A percentile compares a stretch with the other conserved stretches of the same genome.
phyloP scores from a whole-genome alignment of 2,329 filamentous ascomycete species.

The Penicillium corylophilum region DNA sequence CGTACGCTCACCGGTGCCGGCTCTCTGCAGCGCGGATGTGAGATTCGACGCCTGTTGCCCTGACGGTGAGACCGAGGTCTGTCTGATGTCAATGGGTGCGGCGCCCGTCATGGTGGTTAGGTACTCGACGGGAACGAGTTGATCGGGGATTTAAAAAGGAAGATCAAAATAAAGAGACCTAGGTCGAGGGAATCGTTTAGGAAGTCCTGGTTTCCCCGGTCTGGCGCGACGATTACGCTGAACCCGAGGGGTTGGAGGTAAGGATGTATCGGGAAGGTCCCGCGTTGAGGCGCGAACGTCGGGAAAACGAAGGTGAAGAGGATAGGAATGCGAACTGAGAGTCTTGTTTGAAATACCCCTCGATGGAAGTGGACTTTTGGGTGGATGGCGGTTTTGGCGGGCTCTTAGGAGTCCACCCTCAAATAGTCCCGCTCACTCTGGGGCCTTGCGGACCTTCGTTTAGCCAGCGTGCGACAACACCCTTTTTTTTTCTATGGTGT shows the following conservation, averaged over 20 bases:
- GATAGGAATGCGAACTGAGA: slow-evolving; percentile 44
- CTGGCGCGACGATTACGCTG: slow-evolving; percentile 44
- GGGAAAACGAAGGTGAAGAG: slow-evolving; percentile 48
- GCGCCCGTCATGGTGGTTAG: slow-evolving; percentile 52
- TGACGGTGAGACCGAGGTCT: slow-evolving; percentile 59
- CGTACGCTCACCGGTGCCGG: slow-evolving; percentile 42
- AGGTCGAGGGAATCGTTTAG: slow-evolving; percentile 1
- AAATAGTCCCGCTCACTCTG: slow-evolving; percentile 37
- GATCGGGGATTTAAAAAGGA: background rate
- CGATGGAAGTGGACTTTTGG: slow-evolving; percentile 46
- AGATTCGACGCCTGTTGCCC: slow-evolving; percentile 62
- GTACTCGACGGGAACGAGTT: background rate
- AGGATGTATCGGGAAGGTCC: slow-evolving; percentile 41
- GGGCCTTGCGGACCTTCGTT: slow-evolving; percentile 26
- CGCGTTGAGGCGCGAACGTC: slow-evolving; percentile 51
- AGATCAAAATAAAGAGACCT: background rate
- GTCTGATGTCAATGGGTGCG: slow-evolving; percentile 60
- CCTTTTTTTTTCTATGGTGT: background rate
- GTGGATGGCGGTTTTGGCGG: slow-evolving; percentile 34
- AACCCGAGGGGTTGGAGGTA: slow-evolving; percentile 51
- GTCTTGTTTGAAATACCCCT: slow-evolving; percentile 51
- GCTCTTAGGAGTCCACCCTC: slow-evolving; percentile 36
- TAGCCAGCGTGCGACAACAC: slow-evolving; percentile 24
- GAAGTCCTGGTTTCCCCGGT: slow-evolving; percentile 34
- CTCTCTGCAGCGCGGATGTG: slow-evolving; percentile 59